Base-by-base conservation (phyloP, 2,329 filamentous ascomycete species). In the Penicillium fuscoglaucum region DNA sequence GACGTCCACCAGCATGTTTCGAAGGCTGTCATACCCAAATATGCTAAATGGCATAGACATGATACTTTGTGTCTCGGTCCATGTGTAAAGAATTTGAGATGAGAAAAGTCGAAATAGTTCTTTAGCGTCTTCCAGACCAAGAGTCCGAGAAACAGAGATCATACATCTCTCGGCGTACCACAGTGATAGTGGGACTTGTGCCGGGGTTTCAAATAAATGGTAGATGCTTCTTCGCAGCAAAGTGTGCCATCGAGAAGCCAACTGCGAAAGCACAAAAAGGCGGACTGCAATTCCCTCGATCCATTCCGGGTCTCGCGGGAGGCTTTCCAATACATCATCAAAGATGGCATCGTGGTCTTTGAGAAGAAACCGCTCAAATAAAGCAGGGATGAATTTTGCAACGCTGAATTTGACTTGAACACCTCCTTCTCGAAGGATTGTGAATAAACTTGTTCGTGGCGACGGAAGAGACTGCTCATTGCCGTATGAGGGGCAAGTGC, bases 161-260 rank as follows among this genome's bases (percentile, higher is more conserved):
- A 97, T 80, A 66, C 91, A 96, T 52, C 83, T 83, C 55, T 84
- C 84, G 1, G 93, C 93, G 75, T 97, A 89, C 21, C 81, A 78
- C 21, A 82, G 80, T 7, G 89, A 89, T 12, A 78, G 76, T 3
- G 83, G 76, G 15, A 96, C 85, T 57, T 87, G 86, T 1, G 90
- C 91, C 1, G 93, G 90, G 0, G 89, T 91, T 72, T 98, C 95
- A 66, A 98, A 96, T 24, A 98, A 92, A 72, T 95, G 90, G 72
- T 97, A 99, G 19, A 96, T 90, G 64, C 91, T 92, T 63, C 90
- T 87, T 52, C 93, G 88, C 44, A 97, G 82, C 21, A 98, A 81
- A 0, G 93, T 96, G 59, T 91, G 87, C 90, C 93, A 98, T 51
- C 81, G 79, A 31, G 91, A 90, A 26, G 90, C 95, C 58, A 99